Evolutionary conservation across 2,329 filamentous ascomycete species (phyloP), one percentile per base, ranked within the genome.

Genomic region (Fusarium beomiforme): DNA sequence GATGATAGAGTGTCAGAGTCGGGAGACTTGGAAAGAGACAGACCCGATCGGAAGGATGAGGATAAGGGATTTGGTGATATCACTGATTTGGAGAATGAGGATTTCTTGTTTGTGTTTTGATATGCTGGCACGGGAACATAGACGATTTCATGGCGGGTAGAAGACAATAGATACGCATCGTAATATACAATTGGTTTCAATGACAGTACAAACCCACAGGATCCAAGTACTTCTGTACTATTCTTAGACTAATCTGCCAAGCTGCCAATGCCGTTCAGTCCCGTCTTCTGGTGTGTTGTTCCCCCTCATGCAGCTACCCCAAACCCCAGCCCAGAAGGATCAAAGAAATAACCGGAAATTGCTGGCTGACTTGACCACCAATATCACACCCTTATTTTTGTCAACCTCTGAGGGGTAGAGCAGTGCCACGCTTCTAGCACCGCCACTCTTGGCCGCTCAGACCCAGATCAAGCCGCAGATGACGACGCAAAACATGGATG

Each of bases 41-140:
- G 54, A 17, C 42, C 56, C 2, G 53, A 19, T 13, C 58, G 58
- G 8, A 65, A 62, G 41, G 66, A 71, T 5, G 67, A 57, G 2
- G 73, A 69, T 44, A 80, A 78, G 57, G 75, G 77, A 10, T 80
- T 81, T 74, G 76, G 71, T 11, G 89, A 92, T 75, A 78, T 86
- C 21, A 90, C 88, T 19, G 89, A 91, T 76, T 78, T 87, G 72
- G 81, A 87, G 78, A 91, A 91, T 67, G 88, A 91, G 73, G 88
- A 91, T 66, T 91, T 91, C 73, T 83, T 90, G 10, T 91, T 88
- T 78, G 83, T 90, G 5, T 88, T 78, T 62, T 81, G 59, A 77
- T 46, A 21, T 17, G 42, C 17, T 31, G 23, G n/a, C 6, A 17
- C 26, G 19, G 36, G 21, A 16, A 37, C 24, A 17, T 33, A 23